Conservation (phyloP, 2,329 filamentous ascomycete species). For the Verticillium albo-atrum region DNA sequence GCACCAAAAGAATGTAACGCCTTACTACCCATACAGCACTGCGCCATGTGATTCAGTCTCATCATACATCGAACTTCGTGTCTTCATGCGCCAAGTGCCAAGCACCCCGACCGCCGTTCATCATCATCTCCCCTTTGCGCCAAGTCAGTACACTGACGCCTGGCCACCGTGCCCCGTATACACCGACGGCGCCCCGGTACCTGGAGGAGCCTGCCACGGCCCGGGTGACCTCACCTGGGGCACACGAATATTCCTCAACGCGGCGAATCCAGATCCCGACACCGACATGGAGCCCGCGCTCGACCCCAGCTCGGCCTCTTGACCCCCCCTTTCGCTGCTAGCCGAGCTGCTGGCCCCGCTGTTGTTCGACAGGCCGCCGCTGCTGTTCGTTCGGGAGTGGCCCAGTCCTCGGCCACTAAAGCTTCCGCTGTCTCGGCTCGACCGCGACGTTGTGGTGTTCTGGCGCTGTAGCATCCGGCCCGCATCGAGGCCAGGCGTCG, state of each 20-base stretch:
- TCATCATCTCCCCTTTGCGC: background rate
- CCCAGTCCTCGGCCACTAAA: conserved; percentile 17
- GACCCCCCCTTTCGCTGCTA: conserved; percentile 10
- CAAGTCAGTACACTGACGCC: conserved; percentile 2
- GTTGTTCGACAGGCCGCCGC: conserved; percentile 28
- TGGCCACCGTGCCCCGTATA: background rate
- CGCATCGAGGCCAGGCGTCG: conserved; percentile 7
- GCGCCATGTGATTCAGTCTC: background rate
- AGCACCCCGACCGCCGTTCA: too few species aligned
- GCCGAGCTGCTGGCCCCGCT: conserved; percentile 22
- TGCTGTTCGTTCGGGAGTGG: conserved; percentile 27
- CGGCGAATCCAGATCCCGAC: conserved; percentile 5
- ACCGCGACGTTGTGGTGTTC: conserved; percentile 9
- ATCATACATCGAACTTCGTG: background rate
- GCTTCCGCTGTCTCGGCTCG: conserved; percentile 10
- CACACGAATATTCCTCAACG: conserved; percentile 10
- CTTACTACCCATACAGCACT: background rate
- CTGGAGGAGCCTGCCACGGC: background rate
- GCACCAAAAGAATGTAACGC: background rate
- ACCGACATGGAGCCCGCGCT: conserved; percentile 19
- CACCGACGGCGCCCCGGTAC: background rate
- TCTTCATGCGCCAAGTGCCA: background rate
- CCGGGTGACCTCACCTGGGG: conserved; percentile 10
- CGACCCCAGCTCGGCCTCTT: conserved; percentile 1
- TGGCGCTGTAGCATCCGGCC: conserved; percentile 6